A percentile compares a stretch with the other conserved stretches of the same genome.
phyloP scores from a whole-genome alignment of 1,139 yeast genomes.

The Yamadazyma triangularis region DNA sequence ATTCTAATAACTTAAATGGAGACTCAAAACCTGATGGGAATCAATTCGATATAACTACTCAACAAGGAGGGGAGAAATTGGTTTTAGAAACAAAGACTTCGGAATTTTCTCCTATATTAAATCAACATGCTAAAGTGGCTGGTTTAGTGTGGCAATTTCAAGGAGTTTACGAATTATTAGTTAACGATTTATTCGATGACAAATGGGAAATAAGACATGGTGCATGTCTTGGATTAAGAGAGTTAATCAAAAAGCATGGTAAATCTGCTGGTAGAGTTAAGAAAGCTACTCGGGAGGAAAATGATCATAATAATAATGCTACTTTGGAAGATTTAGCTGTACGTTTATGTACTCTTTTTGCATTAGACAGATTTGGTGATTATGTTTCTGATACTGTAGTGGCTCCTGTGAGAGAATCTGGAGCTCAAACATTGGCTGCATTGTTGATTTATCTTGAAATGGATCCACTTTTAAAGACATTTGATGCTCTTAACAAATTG shows the following conservation, averaged over 20 bases:
- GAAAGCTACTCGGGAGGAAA: conserved; percentile 58
- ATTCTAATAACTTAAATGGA: conserved; percentile 18
- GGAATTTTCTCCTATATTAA: conserved; percentile 64
- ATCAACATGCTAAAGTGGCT: conserved; percentile 71
- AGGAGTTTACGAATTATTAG: conserved; percentile 85
- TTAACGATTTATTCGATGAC: conserved; percentile 78
- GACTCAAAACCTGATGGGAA: conserved; percentile 13
- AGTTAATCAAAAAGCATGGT: conserved; percentile 80
- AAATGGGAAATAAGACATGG: conserved; percentile 97
- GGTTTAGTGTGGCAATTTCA: conserved; percentile 93
- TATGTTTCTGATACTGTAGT: conserved; percentile 97
- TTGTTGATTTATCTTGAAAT: conserved; percentile 63
- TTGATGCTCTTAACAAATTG: conserved; percentile 60
- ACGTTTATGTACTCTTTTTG: conserved; percentile 79
- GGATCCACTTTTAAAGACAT: conserved; percentile 54
- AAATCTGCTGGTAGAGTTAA: conserved; percentile 78
- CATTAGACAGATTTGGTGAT: conserved; percentile 94
- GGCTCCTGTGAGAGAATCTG: conserved; percentile 96
- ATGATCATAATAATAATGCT: conserved; percentile 57
- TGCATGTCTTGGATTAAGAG: conserved; percentile 89
- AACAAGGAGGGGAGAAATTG: conserved; percentile 73
- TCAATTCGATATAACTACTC: conserved; percentile 64
- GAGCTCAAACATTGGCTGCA: conserved; percentile 93
- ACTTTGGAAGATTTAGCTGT: conserved; percentile 89
- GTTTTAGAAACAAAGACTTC: conserved; percentile 78